Conservation (phyloP, 345 rosid species). For the Aquilaria yunnanensis region DNA sequence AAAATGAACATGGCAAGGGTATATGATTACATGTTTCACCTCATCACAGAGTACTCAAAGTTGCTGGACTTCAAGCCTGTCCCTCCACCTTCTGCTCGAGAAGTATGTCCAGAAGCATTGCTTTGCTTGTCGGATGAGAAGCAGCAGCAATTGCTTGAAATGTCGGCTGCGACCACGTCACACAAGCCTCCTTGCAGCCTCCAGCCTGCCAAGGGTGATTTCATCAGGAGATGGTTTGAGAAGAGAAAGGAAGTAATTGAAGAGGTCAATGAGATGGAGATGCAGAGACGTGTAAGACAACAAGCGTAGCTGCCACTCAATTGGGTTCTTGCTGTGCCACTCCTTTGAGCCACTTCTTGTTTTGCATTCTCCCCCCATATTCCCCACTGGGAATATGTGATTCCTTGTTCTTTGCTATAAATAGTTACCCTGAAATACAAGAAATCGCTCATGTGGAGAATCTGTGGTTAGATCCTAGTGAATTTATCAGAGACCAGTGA, state of each 20-base stretch:
- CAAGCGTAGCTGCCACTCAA: constrained; percentile 8
- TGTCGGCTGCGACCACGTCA: constrained; percentile 30
- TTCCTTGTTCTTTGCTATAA: too few species aligned
- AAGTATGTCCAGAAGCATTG: constrained; percentile 63
- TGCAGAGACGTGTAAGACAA: constrained; percentile 11
- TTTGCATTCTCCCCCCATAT: too few species aligned
- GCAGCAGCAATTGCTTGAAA: constrained; percentile 46
- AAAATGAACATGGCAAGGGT: constrained; percentile 58
- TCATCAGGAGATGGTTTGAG: constrained; percentile 30
- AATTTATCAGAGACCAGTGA: too few species aligned
- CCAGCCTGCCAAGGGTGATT: constrained; percentile 21
- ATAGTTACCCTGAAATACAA: too few species aligned
- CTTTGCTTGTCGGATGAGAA: constrained; percentile 72
- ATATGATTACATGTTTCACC: constrained; percentile 88
- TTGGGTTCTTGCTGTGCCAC: too few species aligned
- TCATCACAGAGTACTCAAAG: constrained; percentile 69
- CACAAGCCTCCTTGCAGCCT: constrained; percentile 49
- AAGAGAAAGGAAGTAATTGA: constrained; percentile 38
- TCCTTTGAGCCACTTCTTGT: too few species aligned
- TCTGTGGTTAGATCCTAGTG: too few species aligned
- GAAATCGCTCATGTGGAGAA: too few species aligned
- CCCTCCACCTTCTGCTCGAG: constrained; percentile 58
- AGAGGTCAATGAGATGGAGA: constrained; percentile 39
- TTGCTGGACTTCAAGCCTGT: constrained; percentile 65
- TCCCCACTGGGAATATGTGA: too few species aligned